Evolutionary conservation across 108 stramenopile genomes (phyloP).

Genomic region (Fistulifera solaris): DNA sequence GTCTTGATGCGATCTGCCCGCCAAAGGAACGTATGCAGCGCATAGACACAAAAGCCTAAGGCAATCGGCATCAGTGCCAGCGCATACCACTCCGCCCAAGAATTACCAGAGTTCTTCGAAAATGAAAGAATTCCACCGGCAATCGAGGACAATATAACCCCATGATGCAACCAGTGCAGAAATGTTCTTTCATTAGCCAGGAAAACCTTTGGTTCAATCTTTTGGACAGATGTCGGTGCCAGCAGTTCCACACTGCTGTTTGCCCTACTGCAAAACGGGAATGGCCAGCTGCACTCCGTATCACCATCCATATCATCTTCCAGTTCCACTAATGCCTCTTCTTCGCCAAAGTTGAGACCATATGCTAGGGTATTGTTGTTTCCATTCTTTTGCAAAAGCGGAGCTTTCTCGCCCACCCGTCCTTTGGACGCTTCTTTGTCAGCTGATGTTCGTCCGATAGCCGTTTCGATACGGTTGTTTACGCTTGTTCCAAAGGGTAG

Average conservation of each 20-base stretch:
- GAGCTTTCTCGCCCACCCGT: slow-evolving; percentile 22
- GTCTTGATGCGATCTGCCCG: slow-evolving; percentile 74
- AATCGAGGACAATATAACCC: slow-evolving; percentile 73
- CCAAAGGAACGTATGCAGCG: slow-evolving; percentile 75
- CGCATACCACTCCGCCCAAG: slow-evolving; percentile 75
- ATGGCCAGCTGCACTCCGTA: slow-evolving; percentile 47
- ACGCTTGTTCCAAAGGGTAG: slow-evolving; percentile 76
- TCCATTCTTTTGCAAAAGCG: not conserved
- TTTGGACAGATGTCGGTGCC: slow-evolving; percentile 85
- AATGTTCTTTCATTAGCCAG: slow-evolving; percentile 98
- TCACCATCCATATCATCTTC: slow-evolving; percentile 43
- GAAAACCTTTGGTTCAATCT: slow-evolving; percentile 96
- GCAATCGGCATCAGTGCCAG: slow-evolving; percentile 67
- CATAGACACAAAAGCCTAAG: slow-evolving; percentile 75
- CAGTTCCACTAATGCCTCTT: slow-evolving; percentile 34
- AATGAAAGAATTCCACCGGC: slow-evolving; percentile 79
- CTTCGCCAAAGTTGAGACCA: slow-evolving; percentile 26
- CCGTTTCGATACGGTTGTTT: slow-evolving; percentile 56
- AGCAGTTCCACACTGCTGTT: slow-evolving; percentile 34
- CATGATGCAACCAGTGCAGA: slow-evolving; percentile 89
- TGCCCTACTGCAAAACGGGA: slow-evolving; percentile 67
- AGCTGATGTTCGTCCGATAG: slow-evolving; percentile 64
- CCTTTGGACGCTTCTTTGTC: slow-evolving; percentile 38
- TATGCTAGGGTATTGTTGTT: slow-evolving; percentile 1
- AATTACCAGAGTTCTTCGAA: slow-evolving; percentile 40